Evolutionary conservation across 805 yeast species (phyloP).

Genomic region (Cyberlindnera mrakii): DNA sequence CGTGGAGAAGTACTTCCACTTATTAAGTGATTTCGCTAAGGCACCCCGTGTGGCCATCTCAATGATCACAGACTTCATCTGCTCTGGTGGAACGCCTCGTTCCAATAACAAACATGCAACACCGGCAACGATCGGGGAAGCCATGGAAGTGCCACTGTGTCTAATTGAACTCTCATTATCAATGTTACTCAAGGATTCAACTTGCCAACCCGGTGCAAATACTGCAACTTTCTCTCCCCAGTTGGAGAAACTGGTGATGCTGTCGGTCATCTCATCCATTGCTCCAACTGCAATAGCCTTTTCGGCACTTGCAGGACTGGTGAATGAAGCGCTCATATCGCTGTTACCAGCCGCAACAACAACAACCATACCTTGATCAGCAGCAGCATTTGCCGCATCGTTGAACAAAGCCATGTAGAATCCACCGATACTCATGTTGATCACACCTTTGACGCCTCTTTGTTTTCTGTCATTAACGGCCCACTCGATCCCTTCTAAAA

Average conservation of each 20-base stretch:
- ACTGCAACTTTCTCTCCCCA: conserved; percentile 85
- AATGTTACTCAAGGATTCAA: conserved; percentile 44
- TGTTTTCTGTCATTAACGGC: conserved; percentile 49
- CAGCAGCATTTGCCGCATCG: conserved; percentile 70
- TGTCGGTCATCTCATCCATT: conserved; percentile 64
- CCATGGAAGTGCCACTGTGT: conserved; percentile 77
- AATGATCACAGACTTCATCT: conserved; percentile 36
- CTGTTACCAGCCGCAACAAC: conserved; percentile 88
- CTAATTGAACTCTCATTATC: conserved; percentile 17
- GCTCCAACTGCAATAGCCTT: conserved; percentile 82
- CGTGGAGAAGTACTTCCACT: conserved; percentile 12
- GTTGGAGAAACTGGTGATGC: conserved; percentile 71
- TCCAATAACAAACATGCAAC: conserved; percentile 50
- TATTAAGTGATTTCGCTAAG: conserved; percentile 3
- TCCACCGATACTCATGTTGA: conserved; percentile 79
- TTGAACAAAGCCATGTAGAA: conserved; percentile 57
- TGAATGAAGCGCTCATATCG: conserved; percentile 63
- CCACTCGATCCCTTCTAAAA: conserved; percentile 60
- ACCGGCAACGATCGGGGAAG: conserved; percentile 69
- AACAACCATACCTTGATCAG: conserved; percentile 58
- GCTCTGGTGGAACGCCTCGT: conserved; percentile 37
- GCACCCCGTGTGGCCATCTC: conserved; percentile 35
- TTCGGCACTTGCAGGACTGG: conserved; percentile 78
- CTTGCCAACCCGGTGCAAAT: conserved; percentile 73
- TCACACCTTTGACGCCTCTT: conserved; percentile 45